Evolutionary conservation across 208 protist genomes (phyloP).

Genomic region (Histomonas meleagridis): DNA sequence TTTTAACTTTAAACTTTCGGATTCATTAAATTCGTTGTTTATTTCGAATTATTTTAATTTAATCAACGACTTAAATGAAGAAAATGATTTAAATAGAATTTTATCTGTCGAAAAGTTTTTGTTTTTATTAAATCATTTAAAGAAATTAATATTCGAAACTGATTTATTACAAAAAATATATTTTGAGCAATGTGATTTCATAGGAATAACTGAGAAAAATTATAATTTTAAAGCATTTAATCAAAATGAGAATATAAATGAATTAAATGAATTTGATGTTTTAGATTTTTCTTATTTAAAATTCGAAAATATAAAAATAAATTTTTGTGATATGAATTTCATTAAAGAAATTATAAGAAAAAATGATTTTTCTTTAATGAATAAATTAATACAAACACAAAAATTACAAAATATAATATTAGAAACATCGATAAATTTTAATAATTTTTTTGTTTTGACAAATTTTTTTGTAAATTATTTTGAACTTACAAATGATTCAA

Average conservation of each 20-base stretch:
- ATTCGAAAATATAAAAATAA: not conserved
- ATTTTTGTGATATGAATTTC: not conserved
- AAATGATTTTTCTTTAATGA: not conserved
- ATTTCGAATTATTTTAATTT: not conserved
- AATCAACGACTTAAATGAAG: not conserved
- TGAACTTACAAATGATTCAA: not conserved
- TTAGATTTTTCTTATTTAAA: not conserved
- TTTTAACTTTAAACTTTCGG: not conserved
- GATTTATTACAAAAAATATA: conserved; percentile 6
- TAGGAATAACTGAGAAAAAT: not conserved
- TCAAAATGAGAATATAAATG: not conserved
- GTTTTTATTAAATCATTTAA: not conserved
- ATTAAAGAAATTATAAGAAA: conserved; percentile 7
- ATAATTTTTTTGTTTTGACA: not conserved
- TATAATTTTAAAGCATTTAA: not conserved
- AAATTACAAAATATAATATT: conserved; percentile 11
- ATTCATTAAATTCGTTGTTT: not conserved
- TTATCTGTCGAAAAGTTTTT: not conserved
- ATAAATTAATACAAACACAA: not conserved
- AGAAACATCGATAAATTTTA: not conserved
- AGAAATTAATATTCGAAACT: not conserved
- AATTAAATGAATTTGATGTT: not conserved
- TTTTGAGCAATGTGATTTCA: not conserved
- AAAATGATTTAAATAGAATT: not conserved
- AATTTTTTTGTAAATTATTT: not conserved